Evolutionary conservation across 257 asterid species (phyloP).

Genomic region (Fraxinus anomala): DNA sequence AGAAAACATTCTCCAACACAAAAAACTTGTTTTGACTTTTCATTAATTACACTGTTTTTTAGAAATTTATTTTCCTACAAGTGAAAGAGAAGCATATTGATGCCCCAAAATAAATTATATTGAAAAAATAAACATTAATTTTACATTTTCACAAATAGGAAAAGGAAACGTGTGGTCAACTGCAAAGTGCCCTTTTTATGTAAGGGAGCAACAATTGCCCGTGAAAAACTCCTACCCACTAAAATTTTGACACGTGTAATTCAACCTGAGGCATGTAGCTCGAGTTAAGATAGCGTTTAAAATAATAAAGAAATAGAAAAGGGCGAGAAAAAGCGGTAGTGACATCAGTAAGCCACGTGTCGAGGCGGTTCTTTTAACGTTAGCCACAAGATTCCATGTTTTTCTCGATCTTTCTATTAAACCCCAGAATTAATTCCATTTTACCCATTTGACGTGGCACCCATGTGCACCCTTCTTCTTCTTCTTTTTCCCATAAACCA

Average conservation of each 20-base stretch:
- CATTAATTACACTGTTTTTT: too few relatives aligned
- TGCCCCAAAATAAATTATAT: too few relatives aligned
- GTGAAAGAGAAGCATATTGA: too few relatives aligned
- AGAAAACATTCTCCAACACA: too few relatives aligned
- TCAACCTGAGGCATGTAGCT: constrained; percentile 31
- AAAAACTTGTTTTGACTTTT: too few relatives aligned
- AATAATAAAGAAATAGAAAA: background rate
- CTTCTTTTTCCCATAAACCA: background rate
- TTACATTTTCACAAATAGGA: background rate
- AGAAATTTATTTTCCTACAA: too few relatives aligned
- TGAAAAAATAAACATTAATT: background rate
- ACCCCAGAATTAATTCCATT: constrained; percentile 15
- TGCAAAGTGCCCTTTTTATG: background rate
- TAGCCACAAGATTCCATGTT: constrained; percentile 68
- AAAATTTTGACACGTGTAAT: constrained; percentile 26
- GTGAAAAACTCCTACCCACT: constrained; percentile 31
- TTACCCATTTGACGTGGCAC: constrained; percentile 56
- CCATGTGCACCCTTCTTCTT: background rate
- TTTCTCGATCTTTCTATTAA: constrained; percentile 50
- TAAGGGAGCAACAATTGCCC: background rate
- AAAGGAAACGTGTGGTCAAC: constrained; percentile 22
- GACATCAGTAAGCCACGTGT: constrained; percentile 64
- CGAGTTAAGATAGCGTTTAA: constrained; percentile 17
- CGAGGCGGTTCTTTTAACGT: constrained; percentile 43
- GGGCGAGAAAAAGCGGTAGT: constrained; percentile 30